Evolutionary conservation across 139 green algal genomes (phyloP).

Genomic region (Chlorella sorokiniana): DNA sequence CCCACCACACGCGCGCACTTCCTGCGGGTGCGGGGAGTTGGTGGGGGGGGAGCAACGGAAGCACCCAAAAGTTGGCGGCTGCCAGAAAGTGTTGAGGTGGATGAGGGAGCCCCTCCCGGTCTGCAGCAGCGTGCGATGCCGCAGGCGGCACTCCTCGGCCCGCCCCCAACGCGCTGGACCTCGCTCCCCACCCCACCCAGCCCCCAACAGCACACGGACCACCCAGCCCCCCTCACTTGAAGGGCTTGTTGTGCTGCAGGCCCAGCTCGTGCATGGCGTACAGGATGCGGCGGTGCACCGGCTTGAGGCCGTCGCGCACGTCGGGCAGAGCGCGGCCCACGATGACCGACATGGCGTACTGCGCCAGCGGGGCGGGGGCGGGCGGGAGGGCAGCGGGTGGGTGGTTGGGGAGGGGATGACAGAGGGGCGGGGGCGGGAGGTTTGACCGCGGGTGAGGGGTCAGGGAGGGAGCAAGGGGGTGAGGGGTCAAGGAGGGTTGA

Average conservation of each 20-base stretch:
- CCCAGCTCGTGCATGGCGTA: constrained; percentile 97
- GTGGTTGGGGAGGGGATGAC: background rate
- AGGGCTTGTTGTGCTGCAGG: constrained; percentile 77
- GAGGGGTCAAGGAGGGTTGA: no score
- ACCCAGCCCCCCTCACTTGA: constrained; percentile 50
- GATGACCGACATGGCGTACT: constrained; percentile 88
- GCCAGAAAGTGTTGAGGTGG: background rate
- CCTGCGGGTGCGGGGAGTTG: constrained; percentile 17
- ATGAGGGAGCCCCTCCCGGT: no score
- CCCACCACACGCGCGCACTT: constrained; percentile 98
- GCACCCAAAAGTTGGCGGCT: background rate
- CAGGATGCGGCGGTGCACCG: constrained; percentile 96
- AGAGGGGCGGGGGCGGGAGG: no score
- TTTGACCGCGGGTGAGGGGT: no score
- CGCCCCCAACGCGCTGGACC: no score
- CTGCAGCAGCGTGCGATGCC: no score
- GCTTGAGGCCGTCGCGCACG: constrained; percentile 97
- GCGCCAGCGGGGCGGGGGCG: background rate
- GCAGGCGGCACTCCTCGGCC: no score
- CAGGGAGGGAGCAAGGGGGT: no score
- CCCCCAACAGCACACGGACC: no score
- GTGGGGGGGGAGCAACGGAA: background rate
- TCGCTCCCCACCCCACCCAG: no score
- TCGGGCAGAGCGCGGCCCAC: constrained; percentile 95
- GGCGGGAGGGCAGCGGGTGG: background rate